Evolutionary conservation across 2,329 filamentous ascomycete species (phyloP), one percentile per base, ranked within the genome.

Genomic region (Paecilomyces sp.): DNA sequence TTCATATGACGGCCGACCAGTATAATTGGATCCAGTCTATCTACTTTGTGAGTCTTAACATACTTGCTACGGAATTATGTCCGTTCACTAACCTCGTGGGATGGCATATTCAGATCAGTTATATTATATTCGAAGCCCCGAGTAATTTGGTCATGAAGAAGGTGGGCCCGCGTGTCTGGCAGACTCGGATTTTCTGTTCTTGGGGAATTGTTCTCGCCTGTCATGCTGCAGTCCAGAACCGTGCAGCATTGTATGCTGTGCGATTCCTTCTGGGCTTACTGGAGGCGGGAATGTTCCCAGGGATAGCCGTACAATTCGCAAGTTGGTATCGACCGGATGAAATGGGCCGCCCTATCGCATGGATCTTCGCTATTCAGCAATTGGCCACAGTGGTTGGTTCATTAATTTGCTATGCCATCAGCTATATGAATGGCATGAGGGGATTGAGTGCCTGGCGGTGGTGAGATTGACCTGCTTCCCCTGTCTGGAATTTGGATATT

Each of bases 261-360:
- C 67, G 75, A 1, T 76, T 77, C 62, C 68, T 77, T 54, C 70
- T 77, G 2, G 75, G 75, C 2, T 67, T 68, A 61, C 70, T 76
- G 62, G 75, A 77, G 61, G 75, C 74, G 11, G 75, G 75, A 2
- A 67, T 75, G 67, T 77, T 78, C 57, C 75, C 75, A 0, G 74
- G 74, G 0, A 62, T 75, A 1, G 68, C 71, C 11, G 70, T 70
- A 1, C 74, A 76, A 30, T 64, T 80, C 1, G 77, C 70, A 13
- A 73, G 70, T 60, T 80, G 78, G 72, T 81, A 81, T 58, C 71
- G 75, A 1, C 73, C 68, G 28, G 76, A 79, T 57, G 75, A 78
- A 60, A 74, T 76, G 60, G 72, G 69, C 0, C 74, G 71, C 54
- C 74, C 73, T 1, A 74, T 78, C 55, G 74, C 74, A 62, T 80